Evolutionary conservation across 2,329 filamentous ascomycete genomes (phyloP).

Genomic region (Xylariomycetidae sp.): DNA sequence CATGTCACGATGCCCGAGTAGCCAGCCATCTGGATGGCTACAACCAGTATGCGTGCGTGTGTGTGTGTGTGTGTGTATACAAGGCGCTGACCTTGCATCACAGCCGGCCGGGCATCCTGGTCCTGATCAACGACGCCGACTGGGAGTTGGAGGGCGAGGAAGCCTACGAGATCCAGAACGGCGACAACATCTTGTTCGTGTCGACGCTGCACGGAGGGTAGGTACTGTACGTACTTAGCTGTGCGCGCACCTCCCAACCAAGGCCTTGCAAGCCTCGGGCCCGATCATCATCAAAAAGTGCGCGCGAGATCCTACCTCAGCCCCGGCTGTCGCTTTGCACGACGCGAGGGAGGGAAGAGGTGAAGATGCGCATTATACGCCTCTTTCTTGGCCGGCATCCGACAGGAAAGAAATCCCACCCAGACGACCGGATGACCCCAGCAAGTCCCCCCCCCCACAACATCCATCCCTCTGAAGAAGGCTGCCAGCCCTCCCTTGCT

Average conservation of each 20-base stretch:
- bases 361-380: too few relatives aligned
- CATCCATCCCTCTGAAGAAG: too few relatives aligned
- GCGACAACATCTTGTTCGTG: constrained; percentile 91
- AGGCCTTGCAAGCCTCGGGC: neutral
- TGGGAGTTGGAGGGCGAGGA: constrained; percentile 98
- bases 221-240: neutral
- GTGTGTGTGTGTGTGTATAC: too few relatives aligned
- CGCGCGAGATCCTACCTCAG: neutral
- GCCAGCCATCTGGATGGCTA: too few relatives aligned
- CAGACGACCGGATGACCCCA: too few relatives aligned
- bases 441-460: too few relatives aligned
- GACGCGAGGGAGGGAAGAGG: too few relatives aligned
- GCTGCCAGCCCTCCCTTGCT: too few relatives aligned
- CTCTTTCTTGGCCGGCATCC: neutral
- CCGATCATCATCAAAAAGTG: neutral
- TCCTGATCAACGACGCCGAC: constrained; percentile 95
- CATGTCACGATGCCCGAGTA: too few relatives aligned
- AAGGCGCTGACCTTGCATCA: constrained; percentile 17
- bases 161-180: constrained; percentile 72
- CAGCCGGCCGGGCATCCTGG: constrained; percentile 86
- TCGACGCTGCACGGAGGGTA: constrained; percentile 92
- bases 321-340: too few relatives aligned
- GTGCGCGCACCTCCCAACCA: neutral
- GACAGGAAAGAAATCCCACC: neutral
- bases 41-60: too few relatives aligned